Evolutionary conservation across 192 early-diverging fungal genomes (phyloP), one percentile per base, ranked within the genome.

Genomic region (Martensiomyces pterosporus): DNA sequence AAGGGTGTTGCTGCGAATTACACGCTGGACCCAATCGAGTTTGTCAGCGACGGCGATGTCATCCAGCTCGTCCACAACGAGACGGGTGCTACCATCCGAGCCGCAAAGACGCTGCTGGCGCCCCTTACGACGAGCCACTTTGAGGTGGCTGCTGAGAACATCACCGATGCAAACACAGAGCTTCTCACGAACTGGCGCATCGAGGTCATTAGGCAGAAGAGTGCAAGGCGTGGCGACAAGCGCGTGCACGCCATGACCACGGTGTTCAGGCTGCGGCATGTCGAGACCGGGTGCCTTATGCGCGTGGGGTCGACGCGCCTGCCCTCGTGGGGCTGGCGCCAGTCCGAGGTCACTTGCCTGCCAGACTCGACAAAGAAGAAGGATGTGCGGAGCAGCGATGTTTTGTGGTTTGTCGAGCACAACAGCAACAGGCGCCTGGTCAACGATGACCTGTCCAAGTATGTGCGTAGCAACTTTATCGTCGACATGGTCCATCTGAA

Each of bases 301-400:
- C 85, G 86, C 61, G 86, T 88, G 12, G 85, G 87, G 43, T 52
- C 66, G 39, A 45, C 76, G 15, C 34, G 63, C 19, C 76, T 97
- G 16, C 95, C 95, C 14, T 83, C 83, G 4, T 98, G 95, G 95
- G 95, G 82, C 5, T 90, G 85, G 63, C 73, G 60, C 35, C 90
- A 91, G 67, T 77, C 88, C 39, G 93, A 98, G 53, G 79, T 97
- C 26, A 97, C 94, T 58, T 94, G 95, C 7, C 83, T 94, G 50
- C 90, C 91, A 33, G 84, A 86, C 39, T 58, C 76, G 26, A 89
- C 93, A 63, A 89, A 92, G 60, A 90, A 89, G 18, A 52, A 63
- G 39, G 21, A 75, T 33, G 25, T 61, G 39, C 22, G 37, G 13
- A 79, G 89, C 43, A 68, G 65, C 41, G 68, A 71, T 41, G 60